These are phyloP conservation scores for Malbranchea cinnamomea DNA, from an alignment of 2,329 filamentous ascomycete species.

Conservation along the genomic window DNA sequence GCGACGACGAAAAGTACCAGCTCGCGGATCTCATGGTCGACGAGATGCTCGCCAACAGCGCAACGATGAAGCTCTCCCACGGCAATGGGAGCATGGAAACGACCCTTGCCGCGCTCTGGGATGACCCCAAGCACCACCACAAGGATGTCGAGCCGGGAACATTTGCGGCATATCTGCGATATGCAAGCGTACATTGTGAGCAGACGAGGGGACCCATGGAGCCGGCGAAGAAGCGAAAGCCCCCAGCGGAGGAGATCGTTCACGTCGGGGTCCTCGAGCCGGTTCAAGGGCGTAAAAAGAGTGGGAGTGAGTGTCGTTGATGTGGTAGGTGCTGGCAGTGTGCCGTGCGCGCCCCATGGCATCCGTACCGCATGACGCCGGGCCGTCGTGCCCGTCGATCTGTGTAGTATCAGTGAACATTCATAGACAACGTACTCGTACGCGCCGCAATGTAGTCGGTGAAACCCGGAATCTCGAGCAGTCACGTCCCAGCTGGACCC, in stretches of 20 bases:
- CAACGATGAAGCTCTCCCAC: slow-evolving; percentile 1
- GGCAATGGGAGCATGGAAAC: neutral
- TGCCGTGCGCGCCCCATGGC: no score
- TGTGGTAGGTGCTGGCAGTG: no score
- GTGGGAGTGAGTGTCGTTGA: no score
- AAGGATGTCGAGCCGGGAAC: slow-evolving; percentile 16
- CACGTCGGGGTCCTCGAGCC: no score
- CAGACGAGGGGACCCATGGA: slow-evolving; percentile 8
- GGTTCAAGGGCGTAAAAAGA: no score
- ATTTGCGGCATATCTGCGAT: slow-evolving; percentile 17
- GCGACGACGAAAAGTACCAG: neutral
- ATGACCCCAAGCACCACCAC: slow-evolving; percentile 13
- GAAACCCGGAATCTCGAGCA: no score
- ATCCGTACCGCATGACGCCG: no score
- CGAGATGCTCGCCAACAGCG: neutral
- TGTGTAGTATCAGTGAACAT: no score
- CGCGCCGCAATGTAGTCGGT: no score
- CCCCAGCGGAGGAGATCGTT: neutral
- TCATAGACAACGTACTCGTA: no score
- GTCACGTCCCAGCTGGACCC: no score
- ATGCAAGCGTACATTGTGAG: slow-evolving; percentile 17
- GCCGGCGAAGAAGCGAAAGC: neutral
- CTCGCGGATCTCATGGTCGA: neutral
- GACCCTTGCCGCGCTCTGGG: slow-evolving; percentile 11
- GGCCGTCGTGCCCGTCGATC: no score